Evolutionary conservation across 352 stramenopile genomes (phyloP), one percentile per base, ranked within the genome.

Genomic region (Phytopythium montanum): DNA sequence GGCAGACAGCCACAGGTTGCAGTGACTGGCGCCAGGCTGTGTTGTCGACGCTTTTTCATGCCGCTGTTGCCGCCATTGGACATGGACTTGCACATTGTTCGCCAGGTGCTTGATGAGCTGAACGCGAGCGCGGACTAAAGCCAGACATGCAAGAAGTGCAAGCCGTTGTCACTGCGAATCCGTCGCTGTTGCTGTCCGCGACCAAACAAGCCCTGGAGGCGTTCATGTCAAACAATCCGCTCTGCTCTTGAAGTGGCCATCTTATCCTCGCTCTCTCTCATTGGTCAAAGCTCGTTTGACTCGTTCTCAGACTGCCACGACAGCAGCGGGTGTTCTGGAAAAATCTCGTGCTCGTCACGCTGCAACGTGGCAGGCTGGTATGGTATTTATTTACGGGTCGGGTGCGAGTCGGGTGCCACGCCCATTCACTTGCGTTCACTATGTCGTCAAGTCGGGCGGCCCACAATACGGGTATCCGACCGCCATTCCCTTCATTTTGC

Each of bases 291-390:
- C 21, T 5, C 31, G 12, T 12, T 46, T 33, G 4, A 36, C 13
- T 36, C 7, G 31, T 14, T 7, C 5, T 2, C 31, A 9, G n/a
- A 7, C 18, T 49, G 34, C n/a, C 52, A 38, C 13, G 10, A 33
- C 49, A 58, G 52, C 49, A 38, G 5, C 25, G 28, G 34, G 3
- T 18, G 12, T 60, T 60, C 54, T 42, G 21, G 54, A 60, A 60
- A 60, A 53, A 53, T 60, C 54, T 60, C 25, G 25, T 60, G 54
- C 39, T 18, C 26, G 54, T 39, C 38, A 33, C 4, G 18, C 45
- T 52, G 52, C 38, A 53, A 60, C 54, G 42, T 51, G 41, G 41
- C 39, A 38, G 1, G 16, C 10, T 25, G 18, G 23, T 5, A 28
- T 4, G 13, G 4, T 2, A n/a, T 10, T 46, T 50, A 50, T 50